Evolutionary conservation across 768 basidiomycete genomes (phyloP).

Genomic region (Kondoa subrosea): DNA sequence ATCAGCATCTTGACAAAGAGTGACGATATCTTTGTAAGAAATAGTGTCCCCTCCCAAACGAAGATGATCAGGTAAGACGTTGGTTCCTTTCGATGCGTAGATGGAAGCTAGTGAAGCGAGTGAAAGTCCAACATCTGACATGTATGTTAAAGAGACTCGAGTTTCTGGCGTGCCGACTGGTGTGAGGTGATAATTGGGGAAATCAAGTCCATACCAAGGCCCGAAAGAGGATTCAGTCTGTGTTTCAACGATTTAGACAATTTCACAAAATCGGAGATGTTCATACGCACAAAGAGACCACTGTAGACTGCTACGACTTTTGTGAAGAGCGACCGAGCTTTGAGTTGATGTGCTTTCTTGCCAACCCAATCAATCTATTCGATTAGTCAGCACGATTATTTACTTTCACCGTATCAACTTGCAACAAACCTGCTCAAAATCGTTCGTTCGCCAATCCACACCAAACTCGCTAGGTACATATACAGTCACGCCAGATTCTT

Average conservation of each 20-base stretch:
- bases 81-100: not conserved
- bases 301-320: not conserved
- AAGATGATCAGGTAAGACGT: not conserved
- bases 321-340: not conserved
- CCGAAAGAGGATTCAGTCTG: not conserved
- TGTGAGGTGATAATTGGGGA: not conserved
- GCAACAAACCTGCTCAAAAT: not conserved
- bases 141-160: not conserved
- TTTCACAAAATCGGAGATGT: not conserved
- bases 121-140: not conserved
- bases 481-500: not conserved
- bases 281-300: not conserved
- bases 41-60: not conserved
- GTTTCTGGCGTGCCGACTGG: not conserved
- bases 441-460: not conserved
- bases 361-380: not conserved
- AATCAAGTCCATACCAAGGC: not conserved
- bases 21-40: not conserved
- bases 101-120: not conserved
- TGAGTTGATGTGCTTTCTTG: not conserved
- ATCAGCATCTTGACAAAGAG: not conserved
- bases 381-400: not conserved
- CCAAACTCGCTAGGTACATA: not conserved
- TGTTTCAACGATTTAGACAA: not conserved
- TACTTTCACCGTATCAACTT: not conserved